Conservation (phyloP, 371 early-diverging fungal species). For the Mortierella sp. region DNA sequence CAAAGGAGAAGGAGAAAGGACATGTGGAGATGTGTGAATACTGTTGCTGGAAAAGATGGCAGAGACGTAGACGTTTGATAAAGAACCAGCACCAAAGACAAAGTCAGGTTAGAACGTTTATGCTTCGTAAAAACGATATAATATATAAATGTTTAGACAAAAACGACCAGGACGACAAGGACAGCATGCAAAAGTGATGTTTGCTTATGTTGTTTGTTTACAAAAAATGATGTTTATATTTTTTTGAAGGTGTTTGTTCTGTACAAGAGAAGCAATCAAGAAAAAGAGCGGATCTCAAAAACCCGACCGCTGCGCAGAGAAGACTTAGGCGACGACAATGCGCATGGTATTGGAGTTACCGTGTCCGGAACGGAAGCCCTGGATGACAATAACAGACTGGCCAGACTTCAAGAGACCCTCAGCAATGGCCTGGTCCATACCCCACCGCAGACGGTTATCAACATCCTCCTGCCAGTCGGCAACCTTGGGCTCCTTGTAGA, state of each 20-base stretch:
- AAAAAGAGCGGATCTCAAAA: neutral
- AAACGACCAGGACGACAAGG: no score
- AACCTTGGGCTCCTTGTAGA: conserved; percentile 74
- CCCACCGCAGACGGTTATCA: conserved; percentile 83
- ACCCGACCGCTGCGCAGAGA: neutral
- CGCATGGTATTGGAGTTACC: conserved; percentile 92
- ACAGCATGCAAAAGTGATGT: no score
- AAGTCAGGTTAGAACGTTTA: neutral
- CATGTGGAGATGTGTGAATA: neutral
- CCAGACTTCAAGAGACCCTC: conserved; percentile 75
- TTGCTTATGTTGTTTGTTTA: neutral
- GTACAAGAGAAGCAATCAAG: neutral
- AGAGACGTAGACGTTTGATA: no score
- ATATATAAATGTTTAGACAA: neutral
- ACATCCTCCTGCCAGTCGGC: conserved; percentile 90
- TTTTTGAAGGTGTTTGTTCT: neutral
- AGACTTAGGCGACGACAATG: conserved; percentile 63
- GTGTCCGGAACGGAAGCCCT: conserved; percentile 77
- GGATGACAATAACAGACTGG: conserved; percentile 83
- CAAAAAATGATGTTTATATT: neutral
- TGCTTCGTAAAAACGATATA: neutral
- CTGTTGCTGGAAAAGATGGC: no score
- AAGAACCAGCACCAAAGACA: neutral
- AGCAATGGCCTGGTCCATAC: conserved; percentile 70
- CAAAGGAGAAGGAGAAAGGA: neutral